Evolutionary conservation across 768 basidiomycete species (phyloP), one percentile per base, ranked within the genome.

Genomic region (Mycena crocata): DNA sequence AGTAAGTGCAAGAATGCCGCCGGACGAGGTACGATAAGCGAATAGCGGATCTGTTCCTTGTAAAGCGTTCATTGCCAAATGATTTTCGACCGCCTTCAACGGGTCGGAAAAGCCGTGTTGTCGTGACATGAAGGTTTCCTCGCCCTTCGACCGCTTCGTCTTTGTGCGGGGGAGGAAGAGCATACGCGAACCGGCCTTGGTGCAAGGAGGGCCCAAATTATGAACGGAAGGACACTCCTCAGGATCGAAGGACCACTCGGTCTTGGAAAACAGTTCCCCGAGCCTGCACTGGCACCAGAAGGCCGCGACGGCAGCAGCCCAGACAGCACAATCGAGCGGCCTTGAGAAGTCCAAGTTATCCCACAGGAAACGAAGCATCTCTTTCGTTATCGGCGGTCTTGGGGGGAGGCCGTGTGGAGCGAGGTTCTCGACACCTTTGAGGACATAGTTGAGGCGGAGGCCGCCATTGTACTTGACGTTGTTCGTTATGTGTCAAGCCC

Each of bases 401-500:
- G 68, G 70, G 0, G 72, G 71, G 0, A 32, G 48, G 2, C 66
- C 61, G 1, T 40, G 39, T 0, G 76, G 80, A 3, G 76, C 56
- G 3, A 77, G 62, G 19, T 76, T 76, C 9, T 64, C 51, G 3
- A 74, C 66, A 0, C 78, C 76, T 13, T 72, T 66, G 0, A 79
- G 42, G 0, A 78, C 61, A 24, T 77, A 73, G 26, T 59, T 37
- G 0, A 81, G 74, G 1, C 64, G 66, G 0, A 42, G 1, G 1
- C 68, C 57, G 0, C 73, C 74, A 0, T 65, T 37, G 76, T 75
- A 83, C 0, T 61, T 40, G 2, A 71, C 32, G 10, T 68, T 42
- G 32, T 82, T 75, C 15, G 71, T 32, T 23, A 73, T 64, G 48
- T 83, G 82, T 79, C 80, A 83, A 0, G 78, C 76, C 9, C 72